These are phyloP conservation scores for Sporopachydermia cereana DNA, from an alignment of 1,139 yeast species.

Conservation along the genomic window DNA sequence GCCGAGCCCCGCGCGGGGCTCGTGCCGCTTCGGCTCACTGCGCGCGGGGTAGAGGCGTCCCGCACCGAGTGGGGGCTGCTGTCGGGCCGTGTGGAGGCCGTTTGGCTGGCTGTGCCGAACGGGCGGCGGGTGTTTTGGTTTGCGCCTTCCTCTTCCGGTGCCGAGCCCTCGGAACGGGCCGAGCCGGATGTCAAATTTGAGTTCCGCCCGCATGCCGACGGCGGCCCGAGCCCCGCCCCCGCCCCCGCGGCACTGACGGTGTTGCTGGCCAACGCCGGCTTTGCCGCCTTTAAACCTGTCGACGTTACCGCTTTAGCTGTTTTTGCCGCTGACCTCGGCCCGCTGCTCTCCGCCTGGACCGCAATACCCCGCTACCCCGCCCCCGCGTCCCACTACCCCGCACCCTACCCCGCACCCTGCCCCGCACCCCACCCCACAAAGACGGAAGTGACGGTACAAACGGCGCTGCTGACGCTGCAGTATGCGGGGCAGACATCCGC, in stretches of 20 bases:
- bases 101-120: neutral
- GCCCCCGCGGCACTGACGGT: too few relatives aligned
- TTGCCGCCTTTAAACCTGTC: too few relatives aligned
- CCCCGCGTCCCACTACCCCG: too few relatives aligned
- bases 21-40: neutral
- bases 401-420: too few relatives aligned
- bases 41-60: neutral
- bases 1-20: neutral
- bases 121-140: neutral
- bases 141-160: neutral
- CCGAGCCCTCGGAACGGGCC: neutral
- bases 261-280: neutral
- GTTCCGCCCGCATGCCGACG: neutral
- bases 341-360: too few relatives aligned
- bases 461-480: neutral
- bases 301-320: too few relatives aligned
- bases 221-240: neutral
- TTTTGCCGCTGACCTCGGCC: too few relatives aligned
- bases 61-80: constrained; percentile 4
- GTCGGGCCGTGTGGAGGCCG: neutral
- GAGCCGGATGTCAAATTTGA: constrained; percentile 3
- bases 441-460: too few relatives aligned
- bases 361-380: too few relatives aligned
- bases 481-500: neutral
- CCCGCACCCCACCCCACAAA: too few relatives aligned